phyloP scores from a whole-genome alignment of 148 eudicot genomes.

The Rhododendron mucronatum region DNA sequence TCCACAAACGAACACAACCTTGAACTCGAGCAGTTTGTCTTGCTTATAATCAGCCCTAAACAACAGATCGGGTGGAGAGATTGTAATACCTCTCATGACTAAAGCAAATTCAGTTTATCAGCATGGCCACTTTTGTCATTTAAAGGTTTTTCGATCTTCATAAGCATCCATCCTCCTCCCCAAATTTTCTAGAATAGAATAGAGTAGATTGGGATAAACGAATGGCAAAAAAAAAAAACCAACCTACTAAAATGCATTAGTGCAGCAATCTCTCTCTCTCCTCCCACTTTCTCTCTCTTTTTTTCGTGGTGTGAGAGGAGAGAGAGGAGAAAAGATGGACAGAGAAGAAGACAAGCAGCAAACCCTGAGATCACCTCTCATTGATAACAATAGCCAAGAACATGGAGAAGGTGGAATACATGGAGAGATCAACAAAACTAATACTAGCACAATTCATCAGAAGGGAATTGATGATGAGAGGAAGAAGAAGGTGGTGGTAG shows the following conservation, averaged over 20 bases:
- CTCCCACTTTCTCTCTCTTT: neutral
- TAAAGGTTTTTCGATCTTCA: neutral
- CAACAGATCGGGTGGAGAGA: too few species aligned
- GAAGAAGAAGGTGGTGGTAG: conserved; percentile 17
- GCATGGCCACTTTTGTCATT: neutral
- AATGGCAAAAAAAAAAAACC: neutral
- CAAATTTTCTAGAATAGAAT: too few species aligned
- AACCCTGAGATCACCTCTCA: neutral
- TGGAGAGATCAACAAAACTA: neutral
- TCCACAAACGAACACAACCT: too few species aligned
- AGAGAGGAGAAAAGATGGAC: neutral
- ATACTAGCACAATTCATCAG: neutral
- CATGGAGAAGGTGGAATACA: neutral
- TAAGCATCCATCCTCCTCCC: too few species aligned
- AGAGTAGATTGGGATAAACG: too few species aligned
- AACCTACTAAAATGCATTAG: neutral
- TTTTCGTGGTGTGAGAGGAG: neutral
- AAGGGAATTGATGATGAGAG: neutral
- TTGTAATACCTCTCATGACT: too few species aligned
- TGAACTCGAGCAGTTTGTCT: too few species aligned
- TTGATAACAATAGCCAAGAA: neutral
- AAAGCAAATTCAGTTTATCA: neutral
- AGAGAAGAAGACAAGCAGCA: neutral
- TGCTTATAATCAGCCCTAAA: too few species aligned
- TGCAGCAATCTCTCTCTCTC: neutral